Percentiles rank a stretch among this genome's conserved stretches.
phyloP scores from a whole-genome alignment of 2,329 filamentous ascomycete genomes.

The Aspergillus sp. region DNA sequence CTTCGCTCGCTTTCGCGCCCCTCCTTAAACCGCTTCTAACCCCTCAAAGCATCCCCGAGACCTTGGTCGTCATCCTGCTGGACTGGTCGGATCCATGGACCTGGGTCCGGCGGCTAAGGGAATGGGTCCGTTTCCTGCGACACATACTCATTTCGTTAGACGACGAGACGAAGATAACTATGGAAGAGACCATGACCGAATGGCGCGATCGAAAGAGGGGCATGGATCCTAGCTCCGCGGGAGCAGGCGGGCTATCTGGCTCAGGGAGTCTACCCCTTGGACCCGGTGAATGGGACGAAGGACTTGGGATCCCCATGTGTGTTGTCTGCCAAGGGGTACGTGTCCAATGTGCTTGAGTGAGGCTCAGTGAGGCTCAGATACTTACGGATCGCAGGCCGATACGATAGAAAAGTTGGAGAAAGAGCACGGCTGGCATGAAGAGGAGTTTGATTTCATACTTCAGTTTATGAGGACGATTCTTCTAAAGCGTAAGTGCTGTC shows the following conservation, averaged over 20 bases:
- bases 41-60: slow-evolving; percentile 73
- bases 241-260: slow-evolving; percentile 46
- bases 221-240: slow-evolving; percentile 46
- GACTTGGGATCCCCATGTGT: slow-evolving; percentile 73
- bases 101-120: slow-evolving; percentile 80
- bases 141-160: slow-evolving; percentile 66
- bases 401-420: slow-evolving; percentile 86
- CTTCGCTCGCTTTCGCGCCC: slow-evolving; percentile 70
- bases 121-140: slow-evolving; percentile 79
- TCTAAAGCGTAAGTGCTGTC: slow-evolving; percentile 61
- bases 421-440: slow-evolving; percentile 87
- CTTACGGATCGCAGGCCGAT: slow-evolving; percentile 52
- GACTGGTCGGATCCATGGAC: slow-evolving; percentile 92
- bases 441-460: slow-evolving; percentile 90
- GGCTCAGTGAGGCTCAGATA: not conserved
- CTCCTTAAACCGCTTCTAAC: slow-evolving; percentile 78
- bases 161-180: slow-evolving; percentile 65
- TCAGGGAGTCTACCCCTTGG: slow-evolving; percentile 66
- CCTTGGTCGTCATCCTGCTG: slow-evolving; percentile 79
- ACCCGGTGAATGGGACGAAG: slow-evolving; percentile 88
- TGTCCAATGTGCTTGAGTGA: slow-evolving; percentile 7
- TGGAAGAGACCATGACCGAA: slow-evolving; percentile 75
- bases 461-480: slow-evolving; percentile 86
- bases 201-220: slow-evolving; percentile 71
- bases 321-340: slow-evolving; percentile 92